phyloP scores from a whole-genome alignment of 2,329 filamentous ascomycete genomes.

The Colletotrichum tropicicola region DNA sequence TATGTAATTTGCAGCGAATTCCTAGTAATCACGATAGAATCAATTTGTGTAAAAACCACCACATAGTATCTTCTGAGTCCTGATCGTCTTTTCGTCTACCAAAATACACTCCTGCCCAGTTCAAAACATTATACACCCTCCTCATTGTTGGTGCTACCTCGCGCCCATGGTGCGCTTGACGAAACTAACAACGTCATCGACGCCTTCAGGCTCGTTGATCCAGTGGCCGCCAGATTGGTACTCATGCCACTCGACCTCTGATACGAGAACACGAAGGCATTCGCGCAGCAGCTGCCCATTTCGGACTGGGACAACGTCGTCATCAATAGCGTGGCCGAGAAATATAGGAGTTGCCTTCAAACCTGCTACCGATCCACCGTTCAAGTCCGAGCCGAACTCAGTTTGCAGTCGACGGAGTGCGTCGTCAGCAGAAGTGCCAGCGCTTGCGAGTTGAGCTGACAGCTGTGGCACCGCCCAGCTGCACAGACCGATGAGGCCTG shows the following conservation, averaged over 20 bases:
- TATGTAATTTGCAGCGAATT: too few relatives aligned
- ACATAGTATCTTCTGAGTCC: too few relatives aligned
- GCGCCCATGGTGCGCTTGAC: not conserved
- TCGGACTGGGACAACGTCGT: constrained; percentile 37
- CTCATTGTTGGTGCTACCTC: too few relatives aligned
- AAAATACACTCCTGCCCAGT: too few relatives aligned
- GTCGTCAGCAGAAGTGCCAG: not conserved
- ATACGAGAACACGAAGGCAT: constrained; percentile 17
- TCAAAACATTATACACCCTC: not conserved
- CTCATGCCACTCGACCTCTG: constrained; percentile 37
- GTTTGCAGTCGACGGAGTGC: not conserved
- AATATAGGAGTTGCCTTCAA: constrained; percentile 34
- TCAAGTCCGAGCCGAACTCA: not conserved
- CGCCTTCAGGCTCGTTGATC: constrained; percentile 38
- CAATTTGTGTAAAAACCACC: too few relatives aligned
- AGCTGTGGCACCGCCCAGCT: constrained; percentile 33
- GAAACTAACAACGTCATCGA: constrained; percentile 33
- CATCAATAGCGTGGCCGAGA: constrained; percentile 38
- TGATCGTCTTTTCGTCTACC: too few relatives aligned
- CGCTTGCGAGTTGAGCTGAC: not conserved
- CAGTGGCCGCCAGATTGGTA: constrained; percentile 40
- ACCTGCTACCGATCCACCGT: not conserved
- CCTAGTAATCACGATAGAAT: too few relatives aligned
- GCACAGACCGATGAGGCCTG: constrained; percentile 39
- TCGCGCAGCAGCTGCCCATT: constrained; percentile 36